Base-by-base conservation (phyloP, 192 early-diverging fungal species). In the Phlyctochytrium planicorne region DNA sequence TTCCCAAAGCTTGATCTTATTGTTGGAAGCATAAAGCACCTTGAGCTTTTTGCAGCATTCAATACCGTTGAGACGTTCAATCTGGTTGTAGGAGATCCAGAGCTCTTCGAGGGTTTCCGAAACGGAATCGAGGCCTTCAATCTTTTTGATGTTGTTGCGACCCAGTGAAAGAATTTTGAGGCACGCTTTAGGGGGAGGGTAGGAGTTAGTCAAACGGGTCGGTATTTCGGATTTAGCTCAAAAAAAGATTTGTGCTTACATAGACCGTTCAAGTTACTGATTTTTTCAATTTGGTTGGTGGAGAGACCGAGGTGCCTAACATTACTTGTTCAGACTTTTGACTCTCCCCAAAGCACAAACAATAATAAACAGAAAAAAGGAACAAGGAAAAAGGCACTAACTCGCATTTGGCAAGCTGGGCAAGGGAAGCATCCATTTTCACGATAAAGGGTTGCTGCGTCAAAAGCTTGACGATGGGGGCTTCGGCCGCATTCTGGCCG, bases 11-110 rank as follows among this genome's bases (percentile, higher is more conserved):
- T 84, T 84, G 61, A 85, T 75, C 66, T 84, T 85, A 69, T 85
- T 85, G 76, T 85, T 85, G 65, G 70, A 71, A 2, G 79, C 79
- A 55, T 84, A 84, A 4, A 85, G 56, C 3, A 85, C 82, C 52
- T 85, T 85, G 59, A 85, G 75, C 60, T 85, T 85, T 62, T 84
- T 84, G 76, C 81, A 84, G 57, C 75, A 72, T 57, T 85, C 84
- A 34, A 85, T 69, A 24, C 84, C 84, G 63, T 80, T 84, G 34
- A 85, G 65, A 29, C 75, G 36, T 64, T 85, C 84, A 37, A 85
- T 69, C 50, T 71, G 63, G 75, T 85, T 85, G 70, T 85, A 85
- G 0, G 69, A 73, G 37, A 84, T 73, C 84, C 84, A 85, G 30
- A 85, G 73, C 70, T 85, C 84, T 64, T 85, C 79, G 4, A 85